Conservation (phyloP, 768 basidiomycete genomes). For the Boletus tomentosulus region DNA sequence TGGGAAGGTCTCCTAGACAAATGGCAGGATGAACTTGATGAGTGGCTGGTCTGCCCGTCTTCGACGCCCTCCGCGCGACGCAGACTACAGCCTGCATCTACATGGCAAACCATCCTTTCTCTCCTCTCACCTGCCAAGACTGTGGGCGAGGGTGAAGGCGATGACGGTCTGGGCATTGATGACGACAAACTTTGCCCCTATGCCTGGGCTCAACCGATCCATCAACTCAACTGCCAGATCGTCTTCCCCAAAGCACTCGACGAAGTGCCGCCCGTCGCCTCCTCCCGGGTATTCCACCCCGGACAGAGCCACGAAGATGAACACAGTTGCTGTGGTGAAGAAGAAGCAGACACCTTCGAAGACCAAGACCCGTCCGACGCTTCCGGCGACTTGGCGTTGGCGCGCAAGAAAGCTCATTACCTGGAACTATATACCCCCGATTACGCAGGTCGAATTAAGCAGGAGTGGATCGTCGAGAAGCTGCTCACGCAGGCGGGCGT, state of each 20-base stretch:
- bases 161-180: conserved; percentile 38
- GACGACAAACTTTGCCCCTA: conserved; percentile 68
- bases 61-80: not conserved
- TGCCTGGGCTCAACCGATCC: conserved; percentile 70
- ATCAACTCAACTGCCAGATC: conserved; percentile 76
- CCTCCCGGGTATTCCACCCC: not conserved
- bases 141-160: not conserved
- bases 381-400: not conserved
- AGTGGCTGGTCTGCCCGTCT: conserved; percentile 69
- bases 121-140: not conserved
- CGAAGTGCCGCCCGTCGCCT: not conserved
- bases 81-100: conserved; percentile 8
- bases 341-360: not conserved
- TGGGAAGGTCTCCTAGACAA: conserved; percentile 75
- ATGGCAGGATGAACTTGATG: conserved; percentile 55
- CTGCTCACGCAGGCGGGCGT: conserved; percentile 80
- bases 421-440: conserved; percentile 78
- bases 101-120: conserved; percentile 26
- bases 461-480: conserved; percentile 72
- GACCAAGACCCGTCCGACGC: not conserved
- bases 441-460: conserved; percentile 67
- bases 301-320: not conserved
- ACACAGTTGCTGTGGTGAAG: not conserved
- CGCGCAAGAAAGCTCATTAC: conserved; percentile 31
- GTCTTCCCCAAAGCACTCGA: conserved; percentile 77